A percentile compares a stretch with the other conserved stretches of the same genome.
Conservation (phyloP, 2,329 filamentous ascomycete genomes). For the Sclerotinia spermophila region DNA sequence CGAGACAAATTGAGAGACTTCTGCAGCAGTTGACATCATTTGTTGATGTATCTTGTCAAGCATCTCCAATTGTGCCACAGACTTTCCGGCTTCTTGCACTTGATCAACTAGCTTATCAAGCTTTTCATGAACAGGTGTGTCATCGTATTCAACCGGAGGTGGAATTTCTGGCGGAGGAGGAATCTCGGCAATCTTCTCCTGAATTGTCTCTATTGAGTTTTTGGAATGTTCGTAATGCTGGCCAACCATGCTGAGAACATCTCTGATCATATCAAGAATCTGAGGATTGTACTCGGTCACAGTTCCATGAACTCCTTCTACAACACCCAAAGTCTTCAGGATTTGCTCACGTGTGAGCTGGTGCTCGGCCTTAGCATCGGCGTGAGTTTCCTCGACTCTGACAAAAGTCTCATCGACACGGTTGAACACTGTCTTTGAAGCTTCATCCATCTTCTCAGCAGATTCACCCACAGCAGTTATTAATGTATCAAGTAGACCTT, state of each 20-base stretch:
- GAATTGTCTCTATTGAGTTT: slow-evolving; percentile 53
- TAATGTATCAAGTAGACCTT: slow-evolving; percentile 79
- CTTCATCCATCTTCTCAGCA: slow-evolving; percentile 80
- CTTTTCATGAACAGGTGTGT: slow-evolving; percentile 56
- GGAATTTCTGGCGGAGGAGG: slow-evolving; percentile 52
- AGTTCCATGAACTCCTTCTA: slow-evolving; percentile 74
- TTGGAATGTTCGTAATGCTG: slow-evolving; percentile 89
- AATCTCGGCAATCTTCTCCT: slow-evolving; percentile 55
- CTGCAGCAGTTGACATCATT: slow-evolving; percentile 77
- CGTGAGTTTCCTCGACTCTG: slow-evolving; percentile 72
- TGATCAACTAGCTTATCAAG: slow-evolving; percentile 57
- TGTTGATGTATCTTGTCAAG: slow-evolving; percentile 87
- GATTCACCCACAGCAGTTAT: slow-evolving; percentile 76
- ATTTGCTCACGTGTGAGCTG: slow-evolving; percentile 78
- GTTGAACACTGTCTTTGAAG: slow-evolving; percentile 80
- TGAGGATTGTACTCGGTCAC: slow-evolving; percentile 83
- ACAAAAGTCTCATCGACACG: slow-evolving; percentile 75
- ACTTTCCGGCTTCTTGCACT: slow-evolving; percentile 62
- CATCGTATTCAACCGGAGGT: slow-evolving; percentile 61
- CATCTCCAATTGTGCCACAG: slow-evolving; percentile 71
- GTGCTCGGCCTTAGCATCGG: slow-evolving; percentile 73
- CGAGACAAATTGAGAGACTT: slow-evolving; percentile 78
- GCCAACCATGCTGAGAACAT: slow-evolving; percentile 77
- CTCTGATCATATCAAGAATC: slow-evolving; percentile 79
- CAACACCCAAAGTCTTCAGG: slow-evolving; percentile 66